A percentile compares a stretch with the other conserved stretches of the same genome.
Conservation (phyloP, 768 basidiomycete genomes). For the Naematelia encephala region DNA sequence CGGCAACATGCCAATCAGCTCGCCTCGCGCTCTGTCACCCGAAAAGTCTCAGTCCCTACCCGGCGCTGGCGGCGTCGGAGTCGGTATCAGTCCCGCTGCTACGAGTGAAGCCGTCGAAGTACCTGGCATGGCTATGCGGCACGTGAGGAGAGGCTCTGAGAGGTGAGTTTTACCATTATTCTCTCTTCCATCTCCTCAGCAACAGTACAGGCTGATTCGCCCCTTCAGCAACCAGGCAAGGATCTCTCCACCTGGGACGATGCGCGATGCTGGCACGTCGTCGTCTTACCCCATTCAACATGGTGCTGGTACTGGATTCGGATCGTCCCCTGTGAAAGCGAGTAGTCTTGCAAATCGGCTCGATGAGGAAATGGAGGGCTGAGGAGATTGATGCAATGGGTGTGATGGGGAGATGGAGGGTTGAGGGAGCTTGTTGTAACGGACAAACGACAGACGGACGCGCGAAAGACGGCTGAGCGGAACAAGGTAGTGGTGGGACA, state of each 20-base stretch:
- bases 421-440: too few species aligned
- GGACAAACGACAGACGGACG: too few species aligned
- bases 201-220: neutral
- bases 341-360: conserved; percentile 33
- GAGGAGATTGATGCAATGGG: too few species aligned
- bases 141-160: conserved; percentile 29
- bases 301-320: conserved; percentile 23
- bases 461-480: too few species aligned
- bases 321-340: conserved; percentile 43
- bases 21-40: conserved; percentile 4
- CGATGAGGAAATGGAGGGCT: conserved; percentile 38
- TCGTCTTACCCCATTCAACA: conserved; percentile 41
- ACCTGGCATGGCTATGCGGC: conserved; percentile 17
- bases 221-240: conserved; percentile 15
- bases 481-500: too few species aligned
- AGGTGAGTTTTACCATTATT: conserved; percentile 25
- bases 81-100: conserved; percentile 42
- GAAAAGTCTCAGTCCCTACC: neutral
- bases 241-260: conserved; percentile 34
- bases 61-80: conserved; percentile 26
- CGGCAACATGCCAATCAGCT: conserved; percentile 10
- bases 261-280: conserved; percentile 24
- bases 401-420: neutral
- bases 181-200: conserved; percentile 4
- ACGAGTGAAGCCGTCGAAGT: conserved; percentile 43